Evolutionary conservation across 208 protist genomes (phyloP).

Genomic region (Leishmania martiniquensis): DNA sequence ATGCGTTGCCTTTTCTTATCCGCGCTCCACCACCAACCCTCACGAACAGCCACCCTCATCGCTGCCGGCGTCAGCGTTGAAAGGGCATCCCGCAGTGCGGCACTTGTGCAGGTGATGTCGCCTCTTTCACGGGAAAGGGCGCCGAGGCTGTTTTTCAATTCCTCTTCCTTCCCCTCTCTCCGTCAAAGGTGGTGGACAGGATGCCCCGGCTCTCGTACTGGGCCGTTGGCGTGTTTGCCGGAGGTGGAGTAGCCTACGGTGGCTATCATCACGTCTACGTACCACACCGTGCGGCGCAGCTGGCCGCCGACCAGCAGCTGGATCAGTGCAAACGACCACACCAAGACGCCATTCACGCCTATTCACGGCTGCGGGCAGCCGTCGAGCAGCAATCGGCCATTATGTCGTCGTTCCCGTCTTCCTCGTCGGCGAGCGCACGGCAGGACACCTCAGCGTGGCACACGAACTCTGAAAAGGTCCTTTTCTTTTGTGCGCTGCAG

Average conservation of each 20-base stretch:
- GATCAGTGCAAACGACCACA: slow-evolving; percentile 10
- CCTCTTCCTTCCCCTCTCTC: neutral
- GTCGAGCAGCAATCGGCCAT: slow-evolving; percentile 21
- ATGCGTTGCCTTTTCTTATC: too few relatives aligned
- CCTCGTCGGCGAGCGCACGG: neutral
- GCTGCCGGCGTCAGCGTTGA: too few relatives aligned
- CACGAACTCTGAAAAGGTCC: slow-evolving; percentile 53
- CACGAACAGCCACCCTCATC: too few relatives aligned
- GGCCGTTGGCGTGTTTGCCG: slow-evolving; percentile 23
- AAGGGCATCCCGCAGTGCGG: too few relatives aligned
- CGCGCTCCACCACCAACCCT: too few relatives aligned
- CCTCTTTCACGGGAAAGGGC: too few relatives aligned
- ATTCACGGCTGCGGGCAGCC: slow-evolving; percentile 23
- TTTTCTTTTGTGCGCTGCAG: slow-evolving; percentile 71
- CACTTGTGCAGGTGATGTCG: neutral
- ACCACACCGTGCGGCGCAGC: slow-evolving; percentile 22
- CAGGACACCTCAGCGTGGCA: slow-evolving; percentile 21
- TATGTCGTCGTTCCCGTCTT: neutral
- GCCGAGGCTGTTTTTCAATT: neutral
- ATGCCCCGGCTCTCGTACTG: slow-evolving; percentile 30
- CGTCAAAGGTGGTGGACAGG: neutral
- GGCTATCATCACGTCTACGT: slow-evolving; percentile 54
- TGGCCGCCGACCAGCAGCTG: slow-evolving; percentile 17
- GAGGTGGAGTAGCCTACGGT: slow-evolving; percentile 33
- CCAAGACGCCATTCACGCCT: slow-evolving; percentile 29